Evolutionary conservation across 768 basidiomycete species (phyloP).

Genomic region (Dentipellis sp.): DNA sequence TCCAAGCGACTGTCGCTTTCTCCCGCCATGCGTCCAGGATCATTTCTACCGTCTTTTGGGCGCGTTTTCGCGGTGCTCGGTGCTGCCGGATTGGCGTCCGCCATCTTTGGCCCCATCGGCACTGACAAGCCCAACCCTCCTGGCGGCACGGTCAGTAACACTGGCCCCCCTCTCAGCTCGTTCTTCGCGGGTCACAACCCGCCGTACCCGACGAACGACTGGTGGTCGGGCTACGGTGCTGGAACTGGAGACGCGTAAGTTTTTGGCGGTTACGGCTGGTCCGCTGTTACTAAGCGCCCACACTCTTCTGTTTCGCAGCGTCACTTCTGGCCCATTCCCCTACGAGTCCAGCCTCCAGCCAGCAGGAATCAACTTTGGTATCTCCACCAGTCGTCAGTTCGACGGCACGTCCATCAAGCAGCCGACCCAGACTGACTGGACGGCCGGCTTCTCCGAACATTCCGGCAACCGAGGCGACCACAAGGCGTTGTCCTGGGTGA

Average conservation of each 20-base stretch:
- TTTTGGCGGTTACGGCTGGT: background rate
- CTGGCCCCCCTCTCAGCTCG: conserved; percentile 20
- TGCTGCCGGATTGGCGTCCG: conserved; percentile 3
- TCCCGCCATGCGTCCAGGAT: background rate
- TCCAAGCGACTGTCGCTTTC: too few relatives aligned
- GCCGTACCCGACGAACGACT: conserved; percentile 26
- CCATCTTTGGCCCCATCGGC: conserved; percentile 20
- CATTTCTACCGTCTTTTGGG: background rate
- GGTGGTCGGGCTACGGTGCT: conserved; percentile 27
- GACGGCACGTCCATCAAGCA: conserved; percentile 27
- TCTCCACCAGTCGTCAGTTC: conserved; percentile 22
- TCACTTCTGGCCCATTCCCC: conserved; percentile 25
- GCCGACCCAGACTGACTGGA: conserved; percentile 24
- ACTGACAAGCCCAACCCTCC: conserved; percentile 19
- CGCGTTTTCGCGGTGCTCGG: background rate
- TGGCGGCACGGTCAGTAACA: conserved; percentile 19
- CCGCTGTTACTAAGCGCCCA: background rate
- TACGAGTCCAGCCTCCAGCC: conserved; percentile 22
- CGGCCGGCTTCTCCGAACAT: conserved; percentile 23
- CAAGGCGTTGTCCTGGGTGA: conserved; percentile 26
- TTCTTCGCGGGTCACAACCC: conserved; percentile 26
- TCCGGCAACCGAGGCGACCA: conserved; percentile 22
- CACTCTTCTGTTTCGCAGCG: conserved; percentile 9
- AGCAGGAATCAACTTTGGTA: conserved; percentile 22
- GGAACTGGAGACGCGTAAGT: conserved; percentile 19